phyloP scores from a whole-genome alignment of 2,329 filamentous ascomycete species.

The Trichophyton mentagrophytes region DNA sequence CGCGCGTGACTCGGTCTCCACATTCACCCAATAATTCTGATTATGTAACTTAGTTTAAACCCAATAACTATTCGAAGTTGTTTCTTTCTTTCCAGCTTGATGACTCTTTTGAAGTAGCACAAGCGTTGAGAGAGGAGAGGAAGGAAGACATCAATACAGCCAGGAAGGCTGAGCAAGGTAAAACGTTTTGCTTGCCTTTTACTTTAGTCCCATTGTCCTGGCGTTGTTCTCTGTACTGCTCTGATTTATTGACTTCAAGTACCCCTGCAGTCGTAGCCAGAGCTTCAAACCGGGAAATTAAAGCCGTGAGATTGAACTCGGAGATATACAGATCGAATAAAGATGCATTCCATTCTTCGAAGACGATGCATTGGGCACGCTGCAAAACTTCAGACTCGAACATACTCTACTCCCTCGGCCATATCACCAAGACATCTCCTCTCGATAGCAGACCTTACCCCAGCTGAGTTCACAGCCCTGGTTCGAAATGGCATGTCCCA shows the following conservation, averaged over 20 bases:
- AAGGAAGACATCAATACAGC: not conserved
- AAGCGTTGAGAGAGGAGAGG: not conserved
- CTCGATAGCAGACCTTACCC: constrained; percentile 74
- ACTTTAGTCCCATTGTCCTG: not conserved
- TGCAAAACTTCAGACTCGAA: constrained; percentile 19
- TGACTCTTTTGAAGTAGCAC: not conserved
- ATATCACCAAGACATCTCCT: constrained; percentile 72
- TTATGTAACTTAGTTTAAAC: not conserved
- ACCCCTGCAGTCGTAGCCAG: not conserved
- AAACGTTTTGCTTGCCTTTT: not conserved
- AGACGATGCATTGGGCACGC: constrained; percentile 2
- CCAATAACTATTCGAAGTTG: not conserved
- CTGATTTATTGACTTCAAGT: not conserved
- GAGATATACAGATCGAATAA: not conserved
- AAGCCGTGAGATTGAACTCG: too few relatives aligned
- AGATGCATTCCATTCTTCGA: constrained; percentile 8
- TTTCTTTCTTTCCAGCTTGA: not conserved
- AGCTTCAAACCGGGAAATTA: not conserved
- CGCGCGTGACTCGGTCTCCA: not conserved
- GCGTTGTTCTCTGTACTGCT: not conserved
- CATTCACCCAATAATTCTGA: not conserved
- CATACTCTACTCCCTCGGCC: constrained; percentile 32
- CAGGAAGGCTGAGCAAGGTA: not conserved
- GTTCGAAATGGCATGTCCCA: constrained; percentile 68
- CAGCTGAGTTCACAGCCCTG: constrained; percentile 65